Base-by-base conservation (phyloP, 2,329 filamentous ascomycete genomes). In the Fusarium graminum region DNA sequence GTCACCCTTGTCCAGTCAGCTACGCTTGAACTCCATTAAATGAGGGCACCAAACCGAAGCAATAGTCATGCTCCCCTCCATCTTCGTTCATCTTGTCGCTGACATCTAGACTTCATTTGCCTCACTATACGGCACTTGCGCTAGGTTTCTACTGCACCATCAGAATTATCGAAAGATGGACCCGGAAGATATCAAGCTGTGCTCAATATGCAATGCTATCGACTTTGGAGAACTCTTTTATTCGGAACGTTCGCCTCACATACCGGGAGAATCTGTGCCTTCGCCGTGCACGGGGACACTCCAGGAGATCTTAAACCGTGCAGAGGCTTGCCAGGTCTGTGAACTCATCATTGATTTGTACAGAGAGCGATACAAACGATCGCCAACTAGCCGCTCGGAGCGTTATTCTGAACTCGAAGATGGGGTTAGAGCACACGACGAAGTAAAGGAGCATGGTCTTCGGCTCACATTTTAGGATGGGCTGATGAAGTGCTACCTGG, bases 201-300 rank as follows among this genome's bases (percentile, higher is more conserved):
- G 53, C 38, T 22, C 39, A 4, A 32, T 16, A 8, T 52, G 63
- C 41, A 51, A 30, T 1, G 28, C 22, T 17, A 34, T 61, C 14
- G 26, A 61, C 14, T 62, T 61, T 7, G n/a, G 55, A 13, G 19
- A 19, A 3, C 56, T 62, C 13, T 25, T 62, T 32, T 61, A 39
- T 22, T 28, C 49, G 32, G 30, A n/a, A 0, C 14, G 13, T 3
- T 2, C 1, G 17, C 7, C 7, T n/a, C n/a, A 2, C n/a, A 11
- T 22, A 6, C 17, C 25, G 16, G 3, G 3, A 17, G 34, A 11
- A 16, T n/a, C 34, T 9, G 16, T n/a, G 9, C 34, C 7, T 36
- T 22, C 14, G 6, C 17, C 22, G 16, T 74, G 29, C 1, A 41
- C 66, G 1, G 63, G 63, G 2, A 51, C 43, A 7, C 49, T 67